phyloP scores from a whole-genome alignment of 2,329 filamentous ascomycete species.

The Chalara sp. region DNA sequence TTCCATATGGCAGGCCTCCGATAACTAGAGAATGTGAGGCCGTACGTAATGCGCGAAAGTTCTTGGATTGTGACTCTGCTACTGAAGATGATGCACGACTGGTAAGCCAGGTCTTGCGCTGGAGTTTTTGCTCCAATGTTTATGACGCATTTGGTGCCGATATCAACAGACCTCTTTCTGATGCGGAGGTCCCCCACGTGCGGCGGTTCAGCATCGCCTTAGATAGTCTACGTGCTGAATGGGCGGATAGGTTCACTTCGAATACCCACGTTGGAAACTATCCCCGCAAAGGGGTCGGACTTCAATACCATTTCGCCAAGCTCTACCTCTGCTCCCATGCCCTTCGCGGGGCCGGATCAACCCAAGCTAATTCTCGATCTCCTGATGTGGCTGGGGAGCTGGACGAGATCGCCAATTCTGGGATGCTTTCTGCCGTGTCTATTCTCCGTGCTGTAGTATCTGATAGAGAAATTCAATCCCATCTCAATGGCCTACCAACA shows the following conservation, averaged over 20 bases:
- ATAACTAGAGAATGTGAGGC: conserved; percentile 3
- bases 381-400: conserved; percentile 8
- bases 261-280: conserved; percentile 33
- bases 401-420: conserved; percentile 22
- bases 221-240: conserved; percentile 19
- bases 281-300: conserved; percentile 32
- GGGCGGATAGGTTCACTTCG: conserved; percentile 16
- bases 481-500: conserved; percentile 21
- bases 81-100: conserved; percentile 8
- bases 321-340: conserved; percentile 36
- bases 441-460: conserved; percentile 19
- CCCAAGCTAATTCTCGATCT: conserved; percentile 1
- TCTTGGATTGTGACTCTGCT: conserved; percentile 1
- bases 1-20: neutral
- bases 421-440: conserved; percentile 19
- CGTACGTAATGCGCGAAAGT: neutral
- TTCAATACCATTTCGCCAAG: conserved; percentile 37
- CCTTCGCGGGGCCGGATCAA: conserved; percentile 27
- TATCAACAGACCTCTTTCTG: conserved; percentile 10
- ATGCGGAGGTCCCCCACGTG: conserved; percentile 11
- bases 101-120: conserved; percentile 7
- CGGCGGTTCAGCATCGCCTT: conserved; percentile 17
- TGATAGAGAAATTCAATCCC: conserved; percentile 19
- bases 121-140: conserved; percentile 2
- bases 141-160: conserved; percentile 6